Evolutionary conservation across 805 yeast species (phyloP), one percentile per base, ranked within the genome.

Genomic region (Zygosaccharomyces rouxii): DNA sequence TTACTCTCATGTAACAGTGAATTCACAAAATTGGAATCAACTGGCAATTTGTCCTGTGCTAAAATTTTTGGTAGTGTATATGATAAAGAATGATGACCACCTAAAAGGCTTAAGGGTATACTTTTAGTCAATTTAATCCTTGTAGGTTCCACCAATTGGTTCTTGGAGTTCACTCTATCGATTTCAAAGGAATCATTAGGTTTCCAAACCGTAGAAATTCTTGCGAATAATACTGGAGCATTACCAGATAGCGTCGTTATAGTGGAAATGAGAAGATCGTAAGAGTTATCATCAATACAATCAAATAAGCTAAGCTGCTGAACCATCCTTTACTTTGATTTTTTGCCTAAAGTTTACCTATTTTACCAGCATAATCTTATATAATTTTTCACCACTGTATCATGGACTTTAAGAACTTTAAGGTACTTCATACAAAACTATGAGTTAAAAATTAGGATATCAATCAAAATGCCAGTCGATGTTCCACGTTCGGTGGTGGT

Each of bases 401-500:
- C 25, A 10, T 14, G 18, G 14, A 46, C 33, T 22, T 40, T 16
- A 41, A 13, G 37, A 29, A 16, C 18, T 16, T 28, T 4, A 19
- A 28, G 22, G 26, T 4, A 18, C 18, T 7, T 7, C 6, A 14
- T 9, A 14, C 16, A 7, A 33, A 33, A 2, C 7, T 33, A 6
- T 33, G 22, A 18, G 11, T 37, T 14, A 29, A 35, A 13, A 46
- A 46, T 35, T 35, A 41, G 56, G 46, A 29, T 29, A 29, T 18
- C 29, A 41, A 18, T 21, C 44, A 29, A 29, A 42, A 68, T 67
- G 71, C 61, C 71, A 35, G 69, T 68, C 16, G 77, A 73, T 54
- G 70, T 74, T 49, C 77, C 78, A 48, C 69, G 67, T 46, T 51
- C 63, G 19, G 94, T 86, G 46, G 69, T 86, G 35, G 75, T 73